Percentiles rank a stretch among this genome's conserved stretches.
phyloP scores from a whole-genome alignment of 2,329 filamentous ascomycete species.

The Botrytis tulipae region DNA sequence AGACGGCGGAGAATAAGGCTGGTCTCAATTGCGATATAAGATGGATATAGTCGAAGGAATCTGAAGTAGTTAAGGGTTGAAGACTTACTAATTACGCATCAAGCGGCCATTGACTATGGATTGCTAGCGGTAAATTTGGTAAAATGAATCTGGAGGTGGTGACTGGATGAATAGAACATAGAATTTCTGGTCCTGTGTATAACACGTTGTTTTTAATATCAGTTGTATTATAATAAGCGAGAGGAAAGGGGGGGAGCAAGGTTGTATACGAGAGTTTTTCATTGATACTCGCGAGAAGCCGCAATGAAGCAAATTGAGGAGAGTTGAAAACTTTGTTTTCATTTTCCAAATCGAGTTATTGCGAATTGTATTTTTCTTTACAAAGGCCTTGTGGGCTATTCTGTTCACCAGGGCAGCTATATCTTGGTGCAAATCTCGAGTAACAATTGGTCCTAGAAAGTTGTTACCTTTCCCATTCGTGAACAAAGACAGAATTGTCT shows the following conservation, averaged over 20 bases:
- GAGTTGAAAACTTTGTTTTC: neutral
- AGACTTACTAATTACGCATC: neutral
- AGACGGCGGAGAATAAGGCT: neutral
- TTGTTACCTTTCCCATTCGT: neutral
- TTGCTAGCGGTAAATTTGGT: neutral
- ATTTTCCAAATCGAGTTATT: neutral
- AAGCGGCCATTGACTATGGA: neutral
- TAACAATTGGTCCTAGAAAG: neutral
- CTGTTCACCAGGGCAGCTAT: neutral
- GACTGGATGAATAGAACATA: neutral
- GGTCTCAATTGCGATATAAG: neutral
- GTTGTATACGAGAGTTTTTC: neutral
- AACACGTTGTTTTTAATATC: neutral
- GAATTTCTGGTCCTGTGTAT: neutral
- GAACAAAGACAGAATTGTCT: neutral
- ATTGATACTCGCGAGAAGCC: neutral
- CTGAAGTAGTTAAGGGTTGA: rapidly evolving
- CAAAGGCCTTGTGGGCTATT: neutral
- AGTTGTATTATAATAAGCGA: neutral
- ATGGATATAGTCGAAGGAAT: neutral
- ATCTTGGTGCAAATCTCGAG: neutral
- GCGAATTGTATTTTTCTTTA: neutral
- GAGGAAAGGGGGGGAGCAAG: neutral
- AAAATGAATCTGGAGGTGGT: neutral
- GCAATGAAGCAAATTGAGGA: neutral